Evolutionary conservation across 2,329 filamentous ascomycete species (phyloP), one percentile per base, ranked within the genome.

Genomic region (Aaosphaeria pasadenensis): DNA sequence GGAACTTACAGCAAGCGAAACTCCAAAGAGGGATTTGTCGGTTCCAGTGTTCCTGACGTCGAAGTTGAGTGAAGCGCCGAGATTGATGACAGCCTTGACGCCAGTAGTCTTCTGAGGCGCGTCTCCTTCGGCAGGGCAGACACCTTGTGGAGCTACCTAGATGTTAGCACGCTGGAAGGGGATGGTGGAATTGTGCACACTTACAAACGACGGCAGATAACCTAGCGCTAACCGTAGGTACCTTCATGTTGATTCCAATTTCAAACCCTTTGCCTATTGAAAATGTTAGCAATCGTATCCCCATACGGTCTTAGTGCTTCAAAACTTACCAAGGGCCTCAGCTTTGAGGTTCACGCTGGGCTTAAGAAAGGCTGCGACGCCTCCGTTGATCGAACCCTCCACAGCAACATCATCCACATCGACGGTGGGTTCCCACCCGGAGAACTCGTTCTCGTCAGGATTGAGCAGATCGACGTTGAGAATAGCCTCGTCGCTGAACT

Each of bases 391-490:
- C 9, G 45, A 55, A 17, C 47, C 56, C 46, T 56, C 53, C n/a
- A 53, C 51, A 7, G 36, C 50, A 11, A 52, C 44, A 30, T 53
- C 53, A 3, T 54, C 30, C 1, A 46, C 32, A 13, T 58, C 51
- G 11, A 55, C 36, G 4, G 36, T 33, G 6, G 57, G 57, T 1
- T 44, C 41, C 57, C 57, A 60, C 7, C 57, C 57, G 4, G 51
- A 55, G 36, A 56, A 57, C 31, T 45, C 45, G 35, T 60, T 57
- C 32, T 55, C 42, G 24, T 39, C 30, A 3, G 57, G 53, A 33
- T 58, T 41, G 5, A 58, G 47, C 30, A 60, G 38, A 39, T 60
- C 49, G 41, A 57, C 41, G 33, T 58, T 47, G 7, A 58, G 35
- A 7, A 60, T 39, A 1, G 55, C 55, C 33, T 44, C 39, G 32